These are phyloP conservation scores for Ophiostoma angusticollis DNA, from an alignment of 2,329 filamentous ascomycete genomes.

Conservation along the genomic window DNA sequence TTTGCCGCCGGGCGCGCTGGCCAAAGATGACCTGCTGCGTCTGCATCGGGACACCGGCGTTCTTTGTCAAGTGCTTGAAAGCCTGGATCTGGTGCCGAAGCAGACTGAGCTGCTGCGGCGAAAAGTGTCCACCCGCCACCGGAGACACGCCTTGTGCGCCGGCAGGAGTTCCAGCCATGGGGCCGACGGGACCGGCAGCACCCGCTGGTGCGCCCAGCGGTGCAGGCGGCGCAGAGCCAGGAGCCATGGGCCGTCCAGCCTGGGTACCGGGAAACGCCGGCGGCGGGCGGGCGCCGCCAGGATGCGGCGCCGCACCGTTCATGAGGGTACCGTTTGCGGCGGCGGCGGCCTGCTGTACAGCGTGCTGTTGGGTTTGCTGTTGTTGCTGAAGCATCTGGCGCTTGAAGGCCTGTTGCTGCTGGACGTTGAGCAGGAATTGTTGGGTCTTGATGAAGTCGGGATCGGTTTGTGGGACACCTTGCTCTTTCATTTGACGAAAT, in stretches of 20 bases:
- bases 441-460: conserved; percentile 79
- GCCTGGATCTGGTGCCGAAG: conserved; percentile 79
- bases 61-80: conserved; percentile 83
- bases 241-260: conserved; percentile 12
- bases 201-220: conserved; percentile 12
- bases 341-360: conserved; percentile 9
- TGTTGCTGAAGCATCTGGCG: conserved; percentile 29
- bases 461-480: conserved; percentile 67
- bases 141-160: conserved; percentile 18
- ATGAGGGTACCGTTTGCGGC: conserved; percentile 34
- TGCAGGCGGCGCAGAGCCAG: background rate
- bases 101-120: conserved; percentile 63
- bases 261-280: conserved; percentile 18
- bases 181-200: conserved; percentile 7
- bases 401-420: conserved; percentile 22
- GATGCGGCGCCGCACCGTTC: conserved; percentile 16
- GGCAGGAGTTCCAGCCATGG: conserved; percentile 17
- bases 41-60: conserved; percentile 62
- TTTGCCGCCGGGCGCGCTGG: conserved; percentile 52
- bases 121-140: conserved; percentile 48
- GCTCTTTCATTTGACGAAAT: conserved; percentile 78
- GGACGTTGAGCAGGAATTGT: conserved; percentile 57
- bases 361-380: conserved; percentile 22
- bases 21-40: conserved; percentile 77
- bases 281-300: conserved; percentile 21